Evolutionary conservation across 2,329 filamentous ascomycete species (phyloP), one percentile per base, ranked within the genome.

Genomic region (Colletotrichum scovillei): DNA sequence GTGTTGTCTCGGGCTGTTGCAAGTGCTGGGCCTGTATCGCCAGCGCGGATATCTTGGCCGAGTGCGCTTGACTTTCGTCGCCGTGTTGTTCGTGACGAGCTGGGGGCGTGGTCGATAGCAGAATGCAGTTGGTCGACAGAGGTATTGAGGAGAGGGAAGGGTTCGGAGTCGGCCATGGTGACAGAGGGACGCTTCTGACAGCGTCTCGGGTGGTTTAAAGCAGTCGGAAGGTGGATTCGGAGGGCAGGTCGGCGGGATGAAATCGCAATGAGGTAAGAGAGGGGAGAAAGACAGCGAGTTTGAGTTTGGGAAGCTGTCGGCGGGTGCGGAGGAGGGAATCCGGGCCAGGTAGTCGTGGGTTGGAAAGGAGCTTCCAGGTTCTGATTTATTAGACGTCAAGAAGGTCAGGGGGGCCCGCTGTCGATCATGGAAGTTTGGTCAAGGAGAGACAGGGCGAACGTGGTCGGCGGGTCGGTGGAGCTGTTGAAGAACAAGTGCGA

Each of bases 61-160:
- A 90, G 82, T 42, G 84, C 86, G 80, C 88, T 90, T 74, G 88
- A 89, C 84, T 90, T 90, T 75, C 89, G 86, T 76, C 88, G 85
- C 69, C 88, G 85, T 76, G 86, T 86, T 58, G 83, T 78, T 60
- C 78, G 74, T 32, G 75, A 76, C 30, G 75, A 78, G 72, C 80
- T 81, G 24, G 24, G 58, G 32, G 71, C 28, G 76, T 78, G 79
- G 72, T 83, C 80, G 72, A 82, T 78, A 58, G 76, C 78, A 57
- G 83, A 82, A 78, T 84, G 84, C 76, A 87, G 80, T 77, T 88
- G 86, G 75, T 89, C 86, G 74, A 85, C 84, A 63, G 86, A 83
- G 63, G 85, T 84, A 80, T 85, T 88, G 76, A 91, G 84, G 52
- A 87, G 82, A 68, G 89, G 89, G 74, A 91, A 91, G 24, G 89